Evolutionary conservation across 2,329 filamentous ascomycete genomes (phyloP).

Genomic region (Dichotomopilus funicola): DNA sequence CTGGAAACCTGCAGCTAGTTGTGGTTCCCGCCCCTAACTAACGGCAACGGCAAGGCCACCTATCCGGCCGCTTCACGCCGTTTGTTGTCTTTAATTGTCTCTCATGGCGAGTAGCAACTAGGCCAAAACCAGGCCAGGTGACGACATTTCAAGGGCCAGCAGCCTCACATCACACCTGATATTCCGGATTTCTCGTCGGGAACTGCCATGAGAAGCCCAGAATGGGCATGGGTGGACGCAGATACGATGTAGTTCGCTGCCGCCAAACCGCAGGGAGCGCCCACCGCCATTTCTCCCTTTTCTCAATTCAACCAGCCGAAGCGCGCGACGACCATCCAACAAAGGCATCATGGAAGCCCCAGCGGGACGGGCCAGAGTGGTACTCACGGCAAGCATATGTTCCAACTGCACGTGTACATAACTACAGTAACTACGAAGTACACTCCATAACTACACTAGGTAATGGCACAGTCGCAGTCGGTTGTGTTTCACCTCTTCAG

Average conservation of each 20-base stretch:
- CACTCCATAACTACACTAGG: too few species aligned
- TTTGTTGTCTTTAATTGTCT: not conserved
- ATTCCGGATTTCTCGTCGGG: not conserved
- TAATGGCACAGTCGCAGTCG: too few species aligned
- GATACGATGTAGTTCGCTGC: conserved; percentile 1
- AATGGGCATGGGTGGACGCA: not conserved
- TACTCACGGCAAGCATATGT: too few species aligned
- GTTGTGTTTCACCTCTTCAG: too few species aligned
- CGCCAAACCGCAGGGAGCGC: not conserved
- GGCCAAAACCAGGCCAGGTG: conserved; percentile 1
- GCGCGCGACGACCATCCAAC: too few species aligned
- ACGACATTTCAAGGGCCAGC: not conserved
- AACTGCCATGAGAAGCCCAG: not conserved
- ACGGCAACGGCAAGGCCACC: too few species aligned
- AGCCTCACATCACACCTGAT: not conserved
- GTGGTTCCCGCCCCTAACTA: too few species aligned
- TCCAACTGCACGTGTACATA: too few species aligned
- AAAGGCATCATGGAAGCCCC: too few species aligned
- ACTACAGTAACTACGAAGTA: too few species aligned
- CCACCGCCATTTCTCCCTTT: not conserved
- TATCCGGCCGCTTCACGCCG: not conserved
- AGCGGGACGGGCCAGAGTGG: too few species aligned
- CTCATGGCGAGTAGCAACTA: not conserved
- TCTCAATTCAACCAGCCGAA: too few species aligned
- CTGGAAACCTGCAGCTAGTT: conserved; percentile 1